Base-by-base conservation (phyloP, 257 asterid species). In the Scutellaria baicalensis region DNA sequence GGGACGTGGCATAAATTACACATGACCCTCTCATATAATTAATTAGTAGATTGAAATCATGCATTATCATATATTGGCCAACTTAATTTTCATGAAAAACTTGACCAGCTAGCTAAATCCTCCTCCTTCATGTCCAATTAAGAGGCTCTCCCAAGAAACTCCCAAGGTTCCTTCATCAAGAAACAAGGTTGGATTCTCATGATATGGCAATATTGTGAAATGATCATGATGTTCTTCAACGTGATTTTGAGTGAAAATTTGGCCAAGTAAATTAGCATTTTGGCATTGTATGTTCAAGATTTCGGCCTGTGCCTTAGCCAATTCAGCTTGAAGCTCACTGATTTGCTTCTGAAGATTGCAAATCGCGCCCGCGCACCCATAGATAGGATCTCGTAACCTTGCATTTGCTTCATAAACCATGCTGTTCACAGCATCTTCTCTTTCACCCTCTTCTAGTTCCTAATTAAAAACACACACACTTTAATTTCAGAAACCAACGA, bases 391-490 rank as follows among this genome's bases (percentile, higher is more conserved):
- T 69, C 91, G 72, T 31, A 84, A 55, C 66, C 96, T 72, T 0
- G 96, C 90, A 16, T 84, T 86, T 1, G 95, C 96, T 75, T 90
- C 96, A 21, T 88, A 90, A 0, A 90, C 96, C 88, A 86, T 83
- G 70, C 96, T 88, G 72, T 80, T 81, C 50, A 88, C 91, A 0
- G 96, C 91, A 77, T 90, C 96, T 44, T 75, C 87, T 78, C 93
- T 85, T 60, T 87, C 86, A 21, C 33, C 72, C 74, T 85, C 91
- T 0, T 84, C 82, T 63, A 90, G 80, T 39, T 90, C 95, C 95
- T 84, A 64, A n/a, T n/a, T n/a, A n/a, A n/a, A 59, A 56, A 42
- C 3, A 9, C 13, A 13, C 11, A 38, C 45, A 0, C 4, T 43
- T 68, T 1, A 21, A 17, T 23, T 9, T 9, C 18, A 21, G 5